Percentiles rank a stretch among this genome's conserved stretches.
Evolutionary conservation across 805 yeast genomes (phyloP).

Genomic region (Kregervanrija fluxuum): DNA sequence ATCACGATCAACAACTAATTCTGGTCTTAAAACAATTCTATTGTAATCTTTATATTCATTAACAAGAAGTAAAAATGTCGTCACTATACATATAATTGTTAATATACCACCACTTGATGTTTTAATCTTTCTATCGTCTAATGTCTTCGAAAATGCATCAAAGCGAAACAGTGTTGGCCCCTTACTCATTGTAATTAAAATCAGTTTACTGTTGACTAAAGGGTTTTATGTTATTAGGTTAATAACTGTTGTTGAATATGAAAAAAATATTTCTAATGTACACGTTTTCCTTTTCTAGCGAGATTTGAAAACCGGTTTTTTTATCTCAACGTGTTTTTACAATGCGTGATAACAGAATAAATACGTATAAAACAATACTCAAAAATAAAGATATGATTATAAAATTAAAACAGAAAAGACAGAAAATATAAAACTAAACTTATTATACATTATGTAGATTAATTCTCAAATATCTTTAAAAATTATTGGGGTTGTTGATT

Average conservation of each 20-base stretch:
- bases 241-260: neutral
- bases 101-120: constrained; percentile 89
- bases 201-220: too few relatives aligned
- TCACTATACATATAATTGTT: constrained; percentile 59
- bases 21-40: constrained; percentile 63
- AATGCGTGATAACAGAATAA: neutral
- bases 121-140: constrained; percentile 84
- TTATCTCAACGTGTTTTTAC: neutral
- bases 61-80: constrained; percentile 54
- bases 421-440: too few relatives aligned
- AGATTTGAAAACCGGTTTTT: too few relatives aligned
- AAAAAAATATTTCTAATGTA: neutral
- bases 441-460: too few relatives aligned
- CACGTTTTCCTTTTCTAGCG: neutral
- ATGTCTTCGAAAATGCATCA: constrained; percentile 92
- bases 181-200: constrained; percentile 17
- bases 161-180: constrained; percentile 42
- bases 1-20: constrained; percentile 83
- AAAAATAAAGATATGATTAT: too few relatives aligned
- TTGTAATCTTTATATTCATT: constrained; percentile 76
- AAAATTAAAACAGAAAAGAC: too few relatives aligned
- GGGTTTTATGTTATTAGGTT: too few relatives aligned
- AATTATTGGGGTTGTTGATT: constrained; percentile 16
- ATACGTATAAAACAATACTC: neutral
- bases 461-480: too few relatives aligned